These are phyloP conservation scores for Mycosarcoma mackinlayi DNA, from an alignment of 1,284 basidiomycete species.

Conservation along the genomic window DNA sequence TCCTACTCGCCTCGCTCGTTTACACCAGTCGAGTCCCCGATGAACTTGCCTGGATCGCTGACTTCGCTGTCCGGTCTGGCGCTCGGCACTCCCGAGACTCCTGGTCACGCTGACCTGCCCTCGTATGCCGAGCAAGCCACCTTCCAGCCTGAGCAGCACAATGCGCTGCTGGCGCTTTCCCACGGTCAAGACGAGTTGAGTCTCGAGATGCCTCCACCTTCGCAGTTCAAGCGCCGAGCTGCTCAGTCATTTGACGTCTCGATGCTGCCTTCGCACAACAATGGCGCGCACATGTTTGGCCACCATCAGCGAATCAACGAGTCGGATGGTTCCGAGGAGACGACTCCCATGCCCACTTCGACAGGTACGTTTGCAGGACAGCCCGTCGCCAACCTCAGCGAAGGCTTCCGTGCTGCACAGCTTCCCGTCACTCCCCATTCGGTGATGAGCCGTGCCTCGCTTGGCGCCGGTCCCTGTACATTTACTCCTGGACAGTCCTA, in stretches of 20 bases:
- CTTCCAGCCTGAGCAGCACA: constrained; percentile 42
- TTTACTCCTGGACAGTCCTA: constrained; percentile 46
- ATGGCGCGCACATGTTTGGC: constrained; percentile 5
- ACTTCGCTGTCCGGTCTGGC: constrained; percentile 47
- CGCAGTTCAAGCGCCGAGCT: constrained; percentile 28
- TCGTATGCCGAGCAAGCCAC: constrained; percentile 19
- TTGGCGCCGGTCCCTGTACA: constrained; percentile 31
- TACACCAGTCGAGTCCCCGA: constrained; percentile 42
- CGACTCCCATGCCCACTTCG: constrained; percentile 53
- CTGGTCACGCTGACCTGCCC: constrained; percentile 22
- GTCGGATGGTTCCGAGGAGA: constrained; percentile 50
- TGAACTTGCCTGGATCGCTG: constrained; percentile 40
- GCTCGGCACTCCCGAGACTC: constrained; percentile 36
- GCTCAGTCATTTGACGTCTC: constrained; percentile 47
- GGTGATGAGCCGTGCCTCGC: constrained; percentile 22
- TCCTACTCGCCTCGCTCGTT: constrained; percentile 48
- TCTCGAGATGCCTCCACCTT: constrained; percentile 43
- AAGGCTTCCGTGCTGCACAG: constrained; percentile 37
- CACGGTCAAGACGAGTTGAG: constrained; percentile 41
- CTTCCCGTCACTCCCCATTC: constrained; percentile 38
- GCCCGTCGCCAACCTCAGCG: constrained; percentile 35
- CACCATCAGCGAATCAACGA: constrained; percentile 24
- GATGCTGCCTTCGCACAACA: constrained; percentile 36
- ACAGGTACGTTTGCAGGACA: constrained; percentile 48
- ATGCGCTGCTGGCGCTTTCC: constrained; percentile 38